Evolutionary conservation across 345 rosid species (phyloP), one percentile per base, ranked within the genome.

Genomic region (Pistacia integerrima): DNA sequence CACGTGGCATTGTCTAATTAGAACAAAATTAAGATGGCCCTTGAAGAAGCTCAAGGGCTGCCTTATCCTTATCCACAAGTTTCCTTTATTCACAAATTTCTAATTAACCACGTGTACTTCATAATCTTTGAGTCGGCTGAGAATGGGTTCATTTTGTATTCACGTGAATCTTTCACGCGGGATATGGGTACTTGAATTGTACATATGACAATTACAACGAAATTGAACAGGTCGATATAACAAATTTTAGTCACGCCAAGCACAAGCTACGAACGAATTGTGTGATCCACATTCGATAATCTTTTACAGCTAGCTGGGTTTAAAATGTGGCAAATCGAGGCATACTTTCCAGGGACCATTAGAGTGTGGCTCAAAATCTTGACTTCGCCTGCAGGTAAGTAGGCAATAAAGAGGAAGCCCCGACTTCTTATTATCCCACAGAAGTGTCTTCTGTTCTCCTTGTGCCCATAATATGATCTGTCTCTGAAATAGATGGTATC

Each of bases 351-450:
- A 16, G 78, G 78, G 75, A 74, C 78, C 71, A 46, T 22, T 3
- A 57, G 18, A 55, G 55, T 75, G 69, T 76, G 79, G 79, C 12
- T 22, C 11, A 58, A 58, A 66, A 18, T 8, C 48, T 6, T 41
- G 59, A 58, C 77, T 2, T 49, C 57, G 38, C 28, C 70, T 28
- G 46, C 70, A 80, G 79, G 77, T 79, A 58, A 72, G 25, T 11
- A 20, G 68, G 17, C n/a, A 36, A 11, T 4, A 30, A 54, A n/a
- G 20, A 41, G 74, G 36, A 48, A 11, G 5, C n/a, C 8, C 8
- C 16, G 38, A 16, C 2, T 4, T 13, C n/a, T 28, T 8, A 3
- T 7, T 11, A 20, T 48, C 25, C 14, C 18, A 11, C 28, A 41
- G 41, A 36, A 8, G 16, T 20, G 11, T 38, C 18, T 48, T 4